A percentile compares a stretch with the other conserved stretches of the same genome.
Evolutionary conservation across 1,139 yeast species (phyloP).

Genomic region (Saccharomyces hybrid): DNA sequence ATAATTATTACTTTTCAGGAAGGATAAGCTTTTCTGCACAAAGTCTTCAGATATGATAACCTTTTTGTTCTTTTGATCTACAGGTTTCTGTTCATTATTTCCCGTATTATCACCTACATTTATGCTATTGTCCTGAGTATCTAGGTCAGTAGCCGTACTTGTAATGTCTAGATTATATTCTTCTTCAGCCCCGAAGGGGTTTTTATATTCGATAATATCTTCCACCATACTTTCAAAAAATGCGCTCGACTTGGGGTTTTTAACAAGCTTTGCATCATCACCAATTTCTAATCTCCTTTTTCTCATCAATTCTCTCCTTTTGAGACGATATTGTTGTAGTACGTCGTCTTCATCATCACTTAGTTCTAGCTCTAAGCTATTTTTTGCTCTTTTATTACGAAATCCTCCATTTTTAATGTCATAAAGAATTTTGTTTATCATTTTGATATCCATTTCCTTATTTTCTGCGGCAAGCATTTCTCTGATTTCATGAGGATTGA

Average conservation of each 20-base stretch:
- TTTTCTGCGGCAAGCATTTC: slow-evolving; percentile 59
- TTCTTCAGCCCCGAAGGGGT: slow-evolving; percentile 12
- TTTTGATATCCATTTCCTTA: slow-evolving; percentile 57
- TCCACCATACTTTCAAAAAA: slow-evolving; percentile 69
- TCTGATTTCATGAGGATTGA: slow-evolving; percentile 54
- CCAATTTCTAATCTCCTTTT: slow-evolving; percentile 45
- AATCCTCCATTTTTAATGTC: slow-evolving; percentile 81
- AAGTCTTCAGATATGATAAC: slow-evolving; percentile 43
- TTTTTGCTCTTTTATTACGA: slow-evolving; percentile 48
- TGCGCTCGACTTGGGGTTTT: slow-evolving; percentile 58
- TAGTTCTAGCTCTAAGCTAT: slow-evolving; percentile 56
- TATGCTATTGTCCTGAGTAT: slow-evolving; percentile 16
- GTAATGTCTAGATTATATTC: slow-evolving; percentile 10
- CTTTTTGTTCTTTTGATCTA: slow-evolving; percentile 21
- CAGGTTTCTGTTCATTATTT: slow-evolving; percentile 8
- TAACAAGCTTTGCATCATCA: slow-evolving; percentile 41
- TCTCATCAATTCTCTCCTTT: slow-evolving; percentile 49
- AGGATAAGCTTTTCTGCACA: slow-evolving; percentile 58
- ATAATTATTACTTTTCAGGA: slow-evolving; percentile 38
- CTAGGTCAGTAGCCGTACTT: slow-evolving; percentile 12
- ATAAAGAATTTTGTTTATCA: slow-evolving; percentile 66
- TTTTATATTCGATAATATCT: slow-evolving; percentile 26
- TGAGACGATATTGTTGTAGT: slow-evolving; percentile 37
- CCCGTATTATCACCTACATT: slow-evolving; percentile 10
- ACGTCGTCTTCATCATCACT: slow-evolving; percentile 53